Evolutionary conservation across 768 basidiomycete species (phyloP).

Genomic region (Crucibulum laeve): DNA sequence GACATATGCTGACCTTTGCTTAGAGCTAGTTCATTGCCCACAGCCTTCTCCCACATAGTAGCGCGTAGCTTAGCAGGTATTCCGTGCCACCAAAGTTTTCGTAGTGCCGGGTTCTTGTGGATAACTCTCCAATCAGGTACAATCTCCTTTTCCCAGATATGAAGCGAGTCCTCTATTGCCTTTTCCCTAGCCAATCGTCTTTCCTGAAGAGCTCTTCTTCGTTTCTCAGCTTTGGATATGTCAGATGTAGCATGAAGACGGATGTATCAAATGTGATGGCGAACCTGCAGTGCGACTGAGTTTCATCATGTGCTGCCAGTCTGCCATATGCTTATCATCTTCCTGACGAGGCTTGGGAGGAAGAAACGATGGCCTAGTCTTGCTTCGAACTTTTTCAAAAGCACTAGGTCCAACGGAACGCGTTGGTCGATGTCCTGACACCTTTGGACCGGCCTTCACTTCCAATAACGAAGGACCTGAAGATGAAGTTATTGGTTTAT

Average conservation of each 20-base stretch:
- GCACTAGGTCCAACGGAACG: conserved; percentile 64
- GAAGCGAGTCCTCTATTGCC: conserved; percentile 64
- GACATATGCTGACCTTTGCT: conserved; percentile 59
- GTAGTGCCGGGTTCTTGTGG: conserved; percentile 55
- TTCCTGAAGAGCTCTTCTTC: conserved; percentile 56
- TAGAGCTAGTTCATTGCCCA: conserved; percentile 78
- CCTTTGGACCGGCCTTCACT: conserved; percentile 18
- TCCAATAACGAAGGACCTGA: conserved; percentile 19
- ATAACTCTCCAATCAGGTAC: conserved; percentile 82
- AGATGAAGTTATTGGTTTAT: conserved; percentile 13
- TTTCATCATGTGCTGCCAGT: conserved; percentile 89
- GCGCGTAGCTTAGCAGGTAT: conserved; percentile 81
- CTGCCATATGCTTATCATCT: conserved; percentile 78
- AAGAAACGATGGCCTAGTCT: conserved; percentile 79
- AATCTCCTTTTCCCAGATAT: conserved; percentile 75
- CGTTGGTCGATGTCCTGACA: conserved; percentile 33
- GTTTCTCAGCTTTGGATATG: conserved; percentile 57
- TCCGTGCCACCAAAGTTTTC: conserved; percentile 84
- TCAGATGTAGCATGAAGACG: not conserved
- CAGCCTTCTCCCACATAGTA: conserved; percentile 79
- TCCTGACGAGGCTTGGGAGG: conserved; percentile 79
- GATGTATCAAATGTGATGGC: not conserved
- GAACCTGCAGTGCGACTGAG: conserved; percentile 69
- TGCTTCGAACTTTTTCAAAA: conserved; percentile 78
- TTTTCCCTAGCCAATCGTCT: conserved; percentile 61